Conservation (phyloP, 2,329 filamentous ascomycete species). For the Plenodomus tracheiphilus region DNA sequence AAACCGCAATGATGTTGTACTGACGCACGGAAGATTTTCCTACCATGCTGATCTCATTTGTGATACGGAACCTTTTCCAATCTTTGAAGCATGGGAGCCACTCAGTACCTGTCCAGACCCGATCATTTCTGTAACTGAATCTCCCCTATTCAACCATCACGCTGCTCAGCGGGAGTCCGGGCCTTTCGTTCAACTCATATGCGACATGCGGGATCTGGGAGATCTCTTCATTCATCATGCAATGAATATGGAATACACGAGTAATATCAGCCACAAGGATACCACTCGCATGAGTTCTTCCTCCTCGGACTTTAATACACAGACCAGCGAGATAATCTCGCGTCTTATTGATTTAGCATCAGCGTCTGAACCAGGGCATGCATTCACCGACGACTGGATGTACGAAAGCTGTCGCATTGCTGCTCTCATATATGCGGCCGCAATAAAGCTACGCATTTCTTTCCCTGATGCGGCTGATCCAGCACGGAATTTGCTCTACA, state of each 20-base stretch:
- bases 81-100: conserved; percentile 20
- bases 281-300: background rate
- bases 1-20: conserved; percentile 4
- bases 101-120: conserved; percentile 1
- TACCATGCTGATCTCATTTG: conserved; percentile 34
- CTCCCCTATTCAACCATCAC: conserved; percentile 38
- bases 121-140: conserved; percentile 30
- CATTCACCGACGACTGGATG: conserved; percentile 31
- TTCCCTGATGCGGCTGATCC: conserved; percentile 35
- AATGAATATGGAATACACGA: background rate
- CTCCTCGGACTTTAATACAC: conserved; percentile 15
- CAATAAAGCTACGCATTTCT: conserved; percentile 30
- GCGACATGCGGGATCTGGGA: conserved; percentile 39
- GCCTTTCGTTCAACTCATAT: conserved; percentile 23
- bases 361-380: conserved; percentile 23
- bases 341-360: conserved; percentile 24
- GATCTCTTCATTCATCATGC: conserved; percentile 29
- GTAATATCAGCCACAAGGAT: conserved; percentile 8
- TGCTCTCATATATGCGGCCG: conserved; percentile 36
- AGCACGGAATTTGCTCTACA: conserved; percentile 12
- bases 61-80: conserved; percentile 22
- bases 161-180: background rate
- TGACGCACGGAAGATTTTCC: conserved; percentile 16
- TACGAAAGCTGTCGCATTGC: conserved; percentile 43
- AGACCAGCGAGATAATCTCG: conserved; percentile 16